Evolutionary conservation across 176 grass and related monocot species (phyloP).

Genomic region (Aegilops longissima): DNA sequence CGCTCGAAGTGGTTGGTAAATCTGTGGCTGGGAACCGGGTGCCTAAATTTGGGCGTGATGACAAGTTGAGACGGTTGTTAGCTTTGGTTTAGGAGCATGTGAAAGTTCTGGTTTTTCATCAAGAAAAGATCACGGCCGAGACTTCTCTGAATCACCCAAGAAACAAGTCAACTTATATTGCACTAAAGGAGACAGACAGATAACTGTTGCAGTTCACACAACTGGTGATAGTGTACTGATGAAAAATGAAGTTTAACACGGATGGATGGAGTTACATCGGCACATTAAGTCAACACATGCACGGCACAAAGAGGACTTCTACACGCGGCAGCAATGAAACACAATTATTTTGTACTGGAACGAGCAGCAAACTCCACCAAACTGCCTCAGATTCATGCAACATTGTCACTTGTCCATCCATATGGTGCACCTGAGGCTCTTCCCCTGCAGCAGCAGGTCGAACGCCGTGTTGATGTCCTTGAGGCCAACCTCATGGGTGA

Average conservation of each 20-base stretch:
- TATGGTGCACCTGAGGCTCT: slow-evolving; percentile 82
- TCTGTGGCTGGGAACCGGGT: slow-evolving; percentile 1
- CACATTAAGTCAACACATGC: neutral
- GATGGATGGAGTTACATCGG: neutral
- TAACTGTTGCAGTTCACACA: neutral
- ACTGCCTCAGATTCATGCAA: neutral
- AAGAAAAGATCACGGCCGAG: neutral
- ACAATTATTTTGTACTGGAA: slow-evolving; percentile 20
- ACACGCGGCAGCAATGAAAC: neutral
- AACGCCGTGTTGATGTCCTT: slow-evolving; percentile 86
- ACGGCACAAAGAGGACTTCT: neutral
- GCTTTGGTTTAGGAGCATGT: neutral
- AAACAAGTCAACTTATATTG: neutral
- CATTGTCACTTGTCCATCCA: slow-evolving; percentile 78
- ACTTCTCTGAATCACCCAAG: neutral
- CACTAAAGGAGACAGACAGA: neutral
- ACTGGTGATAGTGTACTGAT: neutral
- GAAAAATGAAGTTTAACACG: neutral
- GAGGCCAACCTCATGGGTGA: slow-evolving; percentile 72
- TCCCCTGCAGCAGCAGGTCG: slow-evolving; percentile 73
- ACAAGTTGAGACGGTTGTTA: neutral
- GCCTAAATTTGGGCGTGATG: slow-evolving; percentile 29
- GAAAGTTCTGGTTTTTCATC: neutral
- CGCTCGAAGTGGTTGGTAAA: slow-evolving; percentile 9
- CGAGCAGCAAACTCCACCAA: neutral